These are phyloP conservation scores for Lasiodiplodia hormozganensis DNA, from an alignment of 2,329 filamentous ascomycete species.

Conservation along the genomic window DNA sequence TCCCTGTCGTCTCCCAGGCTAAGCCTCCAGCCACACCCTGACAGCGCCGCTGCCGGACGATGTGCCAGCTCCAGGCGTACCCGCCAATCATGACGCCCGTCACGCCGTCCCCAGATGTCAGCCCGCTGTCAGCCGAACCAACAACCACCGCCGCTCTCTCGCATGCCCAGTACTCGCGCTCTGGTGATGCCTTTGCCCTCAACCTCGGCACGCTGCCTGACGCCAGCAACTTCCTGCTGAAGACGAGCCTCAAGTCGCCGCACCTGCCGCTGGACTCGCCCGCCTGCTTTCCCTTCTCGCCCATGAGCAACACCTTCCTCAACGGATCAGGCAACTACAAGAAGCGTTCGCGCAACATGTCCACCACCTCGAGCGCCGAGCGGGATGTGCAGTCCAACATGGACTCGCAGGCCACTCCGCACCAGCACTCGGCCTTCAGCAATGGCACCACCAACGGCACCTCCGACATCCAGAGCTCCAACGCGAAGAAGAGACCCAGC, in stretches of 20 bases:
- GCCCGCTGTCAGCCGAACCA: slow-evolving; percentile 49
- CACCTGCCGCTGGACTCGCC: slow-evolving; percentile 46
- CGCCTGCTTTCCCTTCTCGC: slow-evolving; percentile 39
- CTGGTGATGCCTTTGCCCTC: slow-evolving; percentile 48
- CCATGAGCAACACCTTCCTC: slow-evolving; percentile 38
- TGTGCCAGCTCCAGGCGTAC: slow-evolving; percentile 26
- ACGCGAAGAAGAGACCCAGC: slow-evolving; percentile 47
- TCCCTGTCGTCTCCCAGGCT: not conserved
- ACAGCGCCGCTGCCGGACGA: slow-evolving; percentile 16
- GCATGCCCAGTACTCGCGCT: slow-evolving; percentile 43
- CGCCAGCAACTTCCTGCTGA: slow-evolving; percentile 45
- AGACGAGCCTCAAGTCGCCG: slow-evolving; percentile 46
- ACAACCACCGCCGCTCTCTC: slow-evolving; percentile 30
- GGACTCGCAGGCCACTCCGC: not conserved
- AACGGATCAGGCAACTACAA: slow-evolving; percentile 33
- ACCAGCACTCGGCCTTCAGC: slow-evolving; percentile 27
- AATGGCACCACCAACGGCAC: slow-evolving; percentile 40
- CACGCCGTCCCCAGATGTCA: slow-evolving; percentile 51
- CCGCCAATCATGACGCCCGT: slow-evolving; percentile 48
- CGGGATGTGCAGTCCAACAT: slow-evolving; percentile 42
- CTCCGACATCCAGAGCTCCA: slow-evolving; percentile 42
- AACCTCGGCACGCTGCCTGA: slow-evolving; percentile 48
- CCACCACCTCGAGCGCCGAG: slow-evolving; percentile 50
- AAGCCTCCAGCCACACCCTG: slow-evolving; percentile 18
- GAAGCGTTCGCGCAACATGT: slow-evolving; percentile 52